A percentile compares a stretch with the other conserved stretches of the same genome.
phyloP scores from a whole-genome alignment of 495 filamentous ascomycete species.

The Achaetomiella virescens region DNA sequence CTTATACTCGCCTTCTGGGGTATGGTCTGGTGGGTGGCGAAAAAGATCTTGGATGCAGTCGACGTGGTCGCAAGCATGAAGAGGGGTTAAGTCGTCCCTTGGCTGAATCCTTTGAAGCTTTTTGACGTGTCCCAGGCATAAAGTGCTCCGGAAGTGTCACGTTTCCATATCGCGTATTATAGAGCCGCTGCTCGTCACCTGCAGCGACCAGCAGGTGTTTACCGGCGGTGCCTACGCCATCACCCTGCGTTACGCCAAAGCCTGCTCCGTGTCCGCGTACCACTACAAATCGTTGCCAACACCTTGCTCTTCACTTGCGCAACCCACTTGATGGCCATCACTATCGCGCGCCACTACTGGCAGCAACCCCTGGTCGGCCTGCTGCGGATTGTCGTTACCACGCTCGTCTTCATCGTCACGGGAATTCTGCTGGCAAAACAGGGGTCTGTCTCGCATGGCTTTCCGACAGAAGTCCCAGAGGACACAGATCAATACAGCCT shows the following conservation, averaged over 20 bases:
- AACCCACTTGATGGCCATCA: slow-evolving; percentile 35
- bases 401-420: slow-evolving; percentile 23
- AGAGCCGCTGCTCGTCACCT: slow-evolving; percentile 32
- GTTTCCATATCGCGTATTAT: slow-evolving; percentile 27
- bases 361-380: slow-evolving; percentile 22
- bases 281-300: slow-evolving; percentile 40
- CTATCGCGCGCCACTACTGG: slow-evolving; percentile 33
- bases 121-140: slow-evolving; percentile 3
- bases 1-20: slow-evolving; percentile 12
- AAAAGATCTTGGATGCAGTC: slow-evolving; percentile 13
- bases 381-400: slow-evolving; percentile 25
- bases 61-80: background rate
- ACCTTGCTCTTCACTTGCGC: slow-evolving; percentile 36
- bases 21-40: slow-evolving; percentile 19
- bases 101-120: no score
- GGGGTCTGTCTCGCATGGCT: slow-evolving; percentile 15
- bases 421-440: slow-evolving; percentile 29
- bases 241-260: slow-evolving; percentile 31
- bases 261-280: slow-evolving; percentile 37
- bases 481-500: slow-evolving; percentile 16
- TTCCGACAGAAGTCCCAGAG: slow-evolving; percentile 25
- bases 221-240: slow-evolving; percentile 36
- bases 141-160: background rate
- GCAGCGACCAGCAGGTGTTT: slow-evolving; percentile 40
- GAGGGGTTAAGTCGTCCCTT: background rate